Base-by-base conservation (phyloP, 1,284 basidiomycete genomes). In the Phlebopus sp. region DNA sequence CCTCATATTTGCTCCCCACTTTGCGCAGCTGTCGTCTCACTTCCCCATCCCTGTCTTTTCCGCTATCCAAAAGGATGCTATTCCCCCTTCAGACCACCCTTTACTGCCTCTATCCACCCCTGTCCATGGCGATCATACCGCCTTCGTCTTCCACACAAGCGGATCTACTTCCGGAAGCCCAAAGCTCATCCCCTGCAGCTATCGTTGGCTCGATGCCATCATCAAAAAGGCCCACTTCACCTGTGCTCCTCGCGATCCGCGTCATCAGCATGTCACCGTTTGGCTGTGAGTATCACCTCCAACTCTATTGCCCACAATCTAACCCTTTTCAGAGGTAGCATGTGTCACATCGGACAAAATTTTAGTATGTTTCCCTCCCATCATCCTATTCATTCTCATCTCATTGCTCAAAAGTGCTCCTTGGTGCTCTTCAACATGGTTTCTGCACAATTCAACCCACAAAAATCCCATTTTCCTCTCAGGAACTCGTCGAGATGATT, bases 141-240 rank as follows among this genome's bases (percentile, higher is more conserved):
- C 77, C 21, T 84, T 86, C 70, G 72, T 86, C 47, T 86, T 86
- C 70, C 84, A 87, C 62, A 87, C 85, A 14, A 82, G 80, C 47
- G 84, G 84, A 14, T 86, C 84, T 34, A 87, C 86, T 15, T 86
- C 84, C 31, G 84, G 84, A 43, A 81, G 77, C 55, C 84, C 84
- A 2, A 88, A 86, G 58, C 78, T 87, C 25, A 81, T 88, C 0
- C 83, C 81, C 9, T 81, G 81, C 62, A 83, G 66, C 58, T 79
- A 77, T 55, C 71, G 68, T 37, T 87, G 85, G 84, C 51, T 87
- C 30, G 68, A 76, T 47, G 63, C 75, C 30, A 77, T 78, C 8
- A 69, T 82, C 42, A 56, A 67, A 37, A 86, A 89, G 63, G 77
- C 83, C 36, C 59, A 69, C 42, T 72, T 77, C 50, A 72, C 81